phyloP scores from a whole-genome alignment of 2,329 filamentous ascomycete species.

The Cladosporium halotolerans region DNA sequence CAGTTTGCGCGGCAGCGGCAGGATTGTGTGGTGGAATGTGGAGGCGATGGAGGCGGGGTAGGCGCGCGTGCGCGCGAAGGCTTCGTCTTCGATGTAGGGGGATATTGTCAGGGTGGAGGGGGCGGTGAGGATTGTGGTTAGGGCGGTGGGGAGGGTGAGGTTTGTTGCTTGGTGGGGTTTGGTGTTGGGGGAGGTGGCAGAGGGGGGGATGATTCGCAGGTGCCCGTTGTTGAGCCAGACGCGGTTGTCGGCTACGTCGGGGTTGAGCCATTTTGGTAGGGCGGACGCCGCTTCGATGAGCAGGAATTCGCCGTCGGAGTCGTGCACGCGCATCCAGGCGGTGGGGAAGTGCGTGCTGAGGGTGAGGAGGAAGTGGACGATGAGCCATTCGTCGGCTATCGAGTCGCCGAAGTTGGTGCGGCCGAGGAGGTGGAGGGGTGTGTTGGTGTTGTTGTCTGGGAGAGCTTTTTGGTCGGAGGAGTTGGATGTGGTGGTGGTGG shows the following conservation, averaged over 20 bases:
- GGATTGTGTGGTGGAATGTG: slow-evolving; percentile 68
- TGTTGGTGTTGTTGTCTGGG: neutral
- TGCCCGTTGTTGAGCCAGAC: slow-evolving; percentile 81
- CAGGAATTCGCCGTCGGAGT: slow-evolving; percentile 91
- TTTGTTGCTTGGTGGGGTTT: slow-evolving; percentile 18
- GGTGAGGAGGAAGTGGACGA: slow-evolving; percentile 82
- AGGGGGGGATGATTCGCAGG: slow-evolving; percentile 64
- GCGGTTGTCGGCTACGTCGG: slow-evolving; percentile 79
- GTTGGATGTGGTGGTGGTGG: neutral
- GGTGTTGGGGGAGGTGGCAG: slow-evolving; percentile 18
- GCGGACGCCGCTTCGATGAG: slow-evolving; percentile 88
- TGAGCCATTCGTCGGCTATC: slow-evolving; percentile 94
- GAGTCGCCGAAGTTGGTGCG: slow-evolving; percentile 86
- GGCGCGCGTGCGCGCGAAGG: slow-evolving; percentile 79
- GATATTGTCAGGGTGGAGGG: slow-evolving; percentile 62
- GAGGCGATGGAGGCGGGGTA: slow-evolving; percentile 71
- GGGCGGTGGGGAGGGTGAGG: slow-evolving; percentile 61
- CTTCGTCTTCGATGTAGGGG: slow-evolving; percentile 71
- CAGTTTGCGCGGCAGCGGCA: slow-evolving; percentile 73
- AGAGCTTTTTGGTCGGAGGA: slow-evolving; percentile 46
- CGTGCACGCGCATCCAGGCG: slow-evolving; percentile 75
- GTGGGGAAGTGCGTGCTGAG: slow-evolving; percentile 65
- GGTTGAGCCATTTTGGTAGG: slow-evolving; percentile 83
- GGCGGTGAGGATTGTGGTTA: slow-evolving; percentile 52
- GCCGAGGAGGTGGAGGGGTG: slow-evolving; percentile 52